Evolutionary conservation across 1,284 basidiomycete genomes (phyloP), one percentile per base, ranked within the genome.

Genomic region (Microstroma glucosiphilum): DNA sequence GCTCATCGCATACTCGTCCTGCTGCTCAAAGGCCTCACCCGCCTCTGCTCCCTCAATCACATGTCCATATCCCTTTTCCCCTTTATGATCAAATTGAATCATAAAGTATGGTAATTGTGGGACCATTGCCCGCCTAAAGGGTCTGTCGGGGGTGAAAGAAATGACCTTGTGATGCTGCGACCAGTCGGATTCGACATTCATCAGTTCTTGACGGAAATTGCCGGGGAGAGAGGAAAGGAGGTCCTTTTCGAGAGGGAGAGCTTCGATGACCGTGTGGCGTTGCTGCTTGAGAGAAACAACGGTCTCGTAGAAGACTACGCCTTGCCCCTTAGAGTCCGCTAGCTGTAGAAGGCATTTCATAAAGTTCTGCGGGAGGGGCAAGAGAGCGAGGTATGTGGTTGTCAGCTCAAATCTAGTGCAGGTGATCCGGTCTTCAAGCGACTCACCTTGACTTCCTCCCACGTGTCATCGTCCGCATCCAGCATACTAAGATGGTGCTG

Each of bases 261-360:
- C 81, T 80, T 98, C 94, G 67, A 99, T 93, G 75, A 84, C 88
- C 0, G 91, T 91, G 79, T 98, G 96, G 63, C 85, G 86, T 78
- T 99, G 94, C 78, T 86, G 84, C 75, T 88, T 90, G 73, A 97
- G 83, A 17, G 83, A 88, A 49, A 91, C 82, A 37, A 96, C 87
- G 1, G 93, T 96, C 80, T 97, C 94, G 78, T 88, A 96, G 81
- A 98, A 97, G 19, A 97, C 81, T 25, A 93, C 89, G 0, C 91
- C 91, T 73, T 90, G 87, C 79, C 92, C 89, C 65, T 91, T 86
- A 25, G 57, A 42, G 0, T 90, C 88, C 70, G 88, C 92, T 89
- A 96, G 92, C 62, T 86, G 86, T 86, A 97, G 94, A 17, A 99
- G 82, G 71, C 91, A 94, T 81, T 99, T 99, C 92, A 96, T 96